Percentiles rank a stretch among this genome's conserved stretches.
Conservation (phyloP, 2,329 filamentous ascomycete species). For the Leptographium radiaticola region DNA sequence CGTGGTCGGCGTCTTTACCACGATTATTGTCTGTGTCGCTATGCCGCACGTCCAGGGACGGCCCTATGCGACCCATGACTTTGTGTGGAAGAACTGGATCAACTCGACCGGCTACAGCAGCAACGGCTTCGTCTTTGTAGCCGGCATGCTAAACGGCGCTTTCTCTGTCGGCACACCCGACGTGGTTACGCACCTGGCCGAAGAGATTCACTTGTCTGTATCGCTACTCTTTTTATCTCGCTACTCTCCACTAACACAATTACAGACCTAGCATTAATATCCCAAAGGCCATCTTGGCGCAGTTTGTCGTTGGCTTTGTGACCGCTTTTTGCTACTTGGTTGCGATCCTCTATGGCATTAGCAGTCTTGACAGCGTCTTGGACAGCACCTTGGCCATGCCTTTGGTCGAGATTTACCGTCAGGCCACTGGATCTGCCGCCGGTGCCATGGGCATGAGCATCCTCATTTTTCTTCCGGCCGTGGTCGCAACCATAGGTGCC, state of each 20-base stretch:
- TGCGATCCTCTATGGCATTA: background rate
- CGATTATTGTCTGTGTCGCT: background rate
- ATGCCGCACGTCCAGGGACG: background rate
- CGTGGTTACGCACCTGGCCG: background rate
- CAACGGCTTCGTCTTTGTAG: background rate
- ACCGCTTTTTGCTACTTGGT: background rate
- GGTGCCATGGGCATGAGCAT: background rate
- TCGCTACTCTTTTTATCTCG: too few species aligned
- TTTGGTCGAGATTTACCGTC: background rate
- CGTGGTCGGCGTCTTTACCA: background rate
- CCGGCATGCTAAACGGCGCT: background rate
- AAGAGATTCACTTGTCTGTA: background rate
- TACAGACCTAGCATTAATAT: background rate
- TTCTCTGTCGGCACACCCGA: background rate
- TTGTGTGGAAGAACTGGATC: background rate
- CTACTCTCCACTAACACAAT: too few species aligned
- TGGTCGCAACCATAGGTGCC: background rate
- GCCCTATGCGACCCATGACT: background rate
- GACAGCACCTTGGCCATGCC: background rate
- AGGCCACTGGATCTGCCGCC: background rate
- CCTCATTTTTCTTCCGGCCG: constrained; percentile 7
- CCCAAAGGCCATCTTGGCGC: background rate
- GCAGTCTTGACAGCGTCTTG: background rate
- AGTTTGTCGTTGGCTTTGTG: background rate
- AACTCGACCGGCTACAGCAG: background rate